phyloP scores from a whole-genome alignment of 2,329 filamentous ascomycete species.

The Apiospora pterosperma region DNA sequence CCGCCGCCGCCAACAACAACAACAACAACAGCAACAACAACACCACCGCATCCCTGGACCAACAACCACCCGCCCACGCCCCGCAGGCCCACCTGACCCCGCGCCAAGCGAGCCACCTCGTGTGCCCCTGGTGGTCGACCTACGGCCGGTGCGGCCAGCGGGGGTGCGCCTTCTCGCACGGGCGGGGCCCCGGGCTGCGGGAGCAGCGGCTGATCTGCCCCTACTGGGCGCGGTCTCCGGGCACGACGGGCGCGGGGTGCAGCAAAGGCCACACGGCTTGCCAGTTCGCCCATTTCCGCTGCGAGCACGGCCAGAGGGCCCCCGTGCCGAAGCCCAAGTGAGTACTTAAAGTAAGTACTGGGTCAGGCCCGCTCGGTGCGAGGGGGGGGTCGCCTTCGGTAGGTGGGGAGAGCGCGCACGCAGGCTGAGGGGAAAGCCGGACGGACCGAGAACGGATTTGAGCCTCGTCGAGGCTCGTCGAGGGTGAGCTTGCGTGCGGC shows the following conservation, averaged over 20 bases:
- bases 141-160: not conserved
- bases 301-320: not conserved
- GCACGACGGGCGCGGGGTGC: not conserved
- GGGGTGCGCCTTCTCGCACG: not conserved
- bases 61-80: not conserved
- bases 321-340: not conserved
- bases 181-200: not conserved
- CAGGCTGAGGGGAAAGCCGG: too few species aligned
- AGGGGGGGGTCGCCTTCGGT: too few species aligned
- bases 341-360: too few species aligned
- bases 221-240: not conserved
- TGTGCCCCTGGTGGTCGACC: not conserved
- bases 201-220: not conserved
- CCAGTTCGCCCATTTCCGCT: not conserved
- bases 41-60: not conserved
- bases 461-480: not conserved
- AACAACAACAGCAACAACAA: not conserved
- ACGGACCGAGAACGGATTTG: not conserved
- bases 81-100: not conserved
- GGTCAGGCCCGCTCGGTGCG: too few species aligned
- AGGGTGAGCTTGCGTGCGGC: not conserved
- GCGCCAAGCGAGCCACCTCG: not conserved
- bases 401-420: too few species aligned
- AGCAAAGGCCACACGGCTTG: not conserved
- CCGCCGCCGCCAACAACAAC: not conserved